A percentile compares a stretch with the other conserved stretches of the same genome.
phyloP scores from a whole-genome alignment of 73 alveolate species.

The Blepharisma japonicum region DNA sequence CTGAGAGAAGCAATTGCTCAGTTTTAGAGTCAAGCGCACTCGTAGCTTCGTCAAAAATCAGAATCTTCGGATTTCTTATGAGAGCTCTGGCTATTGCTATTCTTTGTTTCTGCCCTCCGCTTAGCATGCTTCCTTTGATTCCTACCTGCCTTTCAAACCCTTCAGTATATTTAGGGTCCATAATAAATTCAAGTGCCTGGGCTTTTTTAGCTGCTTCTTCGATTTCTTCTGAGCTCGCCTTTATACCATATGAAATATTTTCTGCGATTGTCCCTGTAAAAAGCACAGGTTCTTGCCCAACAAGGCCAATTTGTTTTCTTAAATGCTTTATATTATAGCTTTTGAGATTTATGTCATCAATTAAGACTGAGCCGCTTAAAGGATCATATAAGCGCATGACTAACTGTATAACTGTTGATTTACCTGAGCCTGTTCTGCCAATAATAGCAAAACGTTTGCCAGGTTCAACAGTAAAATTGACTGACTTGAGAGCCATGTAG shows the following conservation, averaged over 20 bases:
- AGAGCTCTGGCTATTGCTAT: constrained; percentile 88
- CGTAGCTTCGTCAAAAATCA: constrained; percentile 82
- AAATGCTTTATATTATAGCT: constrained; percentile 52
- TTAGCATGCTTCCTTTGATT: constrained; percentile 64
- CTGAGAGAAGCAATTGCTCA: constrained; percentile 57
- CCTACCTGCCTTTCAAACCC: constrained; percentile 74
- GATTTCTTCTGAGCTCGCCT: constrained; percentile 77
- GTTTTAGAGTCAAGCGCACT: constrained; percentile 81
- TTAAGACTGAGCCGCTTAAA: constrained; percentile 57
- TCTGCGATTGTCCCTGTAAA: constrained; percentile 76
- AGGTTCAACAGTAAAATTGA: constrained; percentile 52
- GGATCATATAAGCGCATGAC: constrained; percentile 82
- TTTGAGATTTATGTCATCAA: constrained; percentile 71
- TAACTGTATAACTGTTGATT: constrained; percentile 74
- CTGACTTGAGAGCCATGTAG: constrained; percentile 53
- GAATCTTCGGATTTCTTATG: constrained; percentile 63
- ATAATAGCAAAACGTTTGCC: constrained; percentile 79
- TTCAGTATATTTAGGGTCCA: constrained; percentile 30
- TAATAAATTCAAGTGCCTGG: constrained; percentile 71
- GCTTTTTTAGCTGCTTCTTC: constrained; percentile 73
- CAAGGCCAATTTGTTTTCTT: constrained; percentile 77
- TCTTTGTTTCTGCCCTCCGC: constrained; percentile 88
- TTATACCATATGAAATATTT: constrained; percentile 69
- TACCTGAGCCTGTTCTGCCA: constrained; percentile 90
- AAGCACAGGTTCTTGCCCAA: constrained; percentile 92